Percentiles rank a stretch among this genome's conserved stretches.
phyloP scores from a whole-genome alignment of 805 yeast genomes.

The Ogataea glucozyma region DNA sequence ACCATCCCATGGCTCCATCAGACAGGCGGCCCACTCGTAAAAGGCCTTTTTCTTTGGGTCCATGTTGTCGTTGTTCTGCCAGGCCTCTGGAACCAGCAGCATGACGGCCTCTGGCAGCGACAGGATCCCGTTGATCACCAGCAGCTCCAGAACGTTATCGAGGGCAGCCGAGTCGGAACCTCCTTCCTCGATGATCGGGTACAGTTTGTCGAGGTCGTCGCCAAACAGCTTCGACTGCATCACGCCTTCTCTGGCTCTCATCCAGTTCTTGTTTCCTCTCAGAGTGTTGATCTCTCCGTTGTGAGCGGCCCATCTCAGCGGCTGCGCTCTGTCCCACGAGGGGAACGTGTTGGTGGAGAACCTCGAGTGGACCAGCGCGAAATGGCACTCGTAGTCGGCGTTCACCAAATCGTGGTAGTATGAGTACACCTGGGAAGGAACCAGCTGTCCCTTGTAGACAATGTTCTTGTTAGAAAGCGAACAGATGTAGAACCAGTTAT shows the following conservation, averaged over 20 bases:
- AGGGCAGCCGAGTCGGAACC: slow-evolving; percentile 98
- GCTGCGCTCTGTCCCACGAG: slow-evolving; percentile 99
- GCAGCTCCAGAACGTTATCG: slow-evolving; percentile 90
- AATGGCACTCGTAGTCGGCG: slow-evolving; percentile 91
- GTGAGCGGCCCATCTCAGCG: slow-evolving; percentile 95
- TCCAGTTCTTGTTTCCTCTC: slow-evolving; percentile 98
- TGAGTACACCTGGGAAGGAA: slow-evolving; percentile 93
- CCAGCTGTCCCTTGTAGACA: slow-evolving; percentile 96
- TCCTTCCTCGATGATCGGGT: slow-evolving; percentile 96
- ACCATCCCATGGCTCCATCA: slow-evolving; percentile 99
- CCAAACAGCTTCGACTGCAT: slow-evolving; percentile 87
- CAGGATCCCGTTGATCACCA: slow-evolving; percentile 87
- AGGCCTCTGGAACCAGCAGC: slow-evolving; percentile 97
- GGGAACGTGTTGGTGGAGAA: slow-evolving; percentile 98
- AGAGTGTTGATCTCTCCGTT: slow-evolving; percentile 97
- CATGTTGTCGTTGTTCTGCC: slow-evolving; percentile 87
- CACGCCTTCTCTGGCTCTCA: slow-evolving; percentile 98
- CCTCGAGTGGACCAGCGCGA: slow-evolving; percentile 95
- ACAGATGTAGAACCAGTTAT: slow-evolving; percentile 97
- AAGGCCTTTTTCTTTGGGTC: slow-evolving; percentile 92
- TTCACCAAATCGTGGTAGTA: slow-evolving; percentile 91
- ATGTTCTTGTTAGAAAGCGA: slow-evolving; percentile 86
- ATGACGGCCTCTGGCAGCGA: slow-evolving; percentile 96
- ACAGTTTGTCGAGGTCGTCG: slow-evolving; percentile 85
- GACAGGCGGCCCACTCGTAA: slow-evolving; percentile 98